These are phyloP conservation scores for Mycena rosella DNA, from an alignment of 768 basidiomycete genomes.

Conservation along the genomic window DNA sequence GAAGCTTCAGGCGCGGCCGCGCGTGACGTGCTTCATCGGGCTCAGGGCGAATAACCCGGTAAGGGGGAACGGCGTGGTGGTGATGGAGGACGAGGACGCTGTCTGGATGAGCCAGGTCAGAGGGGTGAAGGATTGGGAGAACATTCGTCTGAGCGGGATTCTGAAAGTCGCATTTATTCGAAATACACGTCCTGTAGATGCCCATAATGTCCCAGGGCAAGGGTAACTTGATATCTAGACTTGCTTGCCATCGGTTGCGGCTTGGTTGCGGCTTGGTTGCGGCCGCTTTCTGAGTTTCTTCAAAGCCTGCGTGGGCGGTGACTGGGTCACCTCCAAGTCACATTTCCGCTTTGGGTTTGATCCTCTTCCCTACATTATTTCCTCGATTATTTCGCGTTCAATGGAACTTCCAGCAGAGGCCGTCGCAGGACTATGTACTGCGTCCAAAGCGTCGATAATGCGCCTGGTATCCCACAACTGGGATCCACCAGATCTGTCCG, in stretches of 20 bases:
- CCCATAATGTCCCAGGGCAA: no score
- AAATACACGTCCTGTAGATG: no score
- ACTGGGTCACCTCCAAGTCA: no score
- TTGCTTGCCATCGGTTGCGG: no score
- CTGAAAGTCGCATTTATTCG: not conserved
- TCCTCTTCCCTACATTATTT: no score
- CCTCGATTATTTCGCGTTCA: not conserved
- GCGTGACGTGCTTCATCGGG: not conserved
- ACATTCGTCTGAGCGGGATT: slow-evolving; percentile 10
- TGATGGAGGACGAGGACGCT: slow-evolving; percentile 21
- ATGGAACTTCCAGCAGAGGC: slow-evolving; percentile 12
- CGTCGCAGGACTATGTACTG: slow-evolving; percentile 2
- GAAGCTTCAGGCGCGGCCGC: not conserved
- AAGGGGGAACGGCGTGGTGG: not conserved
- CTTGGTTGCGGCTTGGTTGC: no score
- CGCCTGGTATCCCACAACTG: slow-evolving; percentile 35
- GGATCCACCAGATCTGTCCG: slow-evolving; percentile 67
- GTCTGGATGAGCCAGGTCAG: slow-evolving; percentile 23
- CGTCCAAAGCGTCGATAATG: slow-evolving; percentile 11
- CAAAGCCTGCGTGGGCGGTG: no score
- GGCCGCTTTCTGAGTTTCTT: no score
- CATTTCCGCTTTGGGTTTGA: no score
- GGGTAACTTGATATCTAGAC: no score
- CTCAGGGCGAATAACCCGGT: no score
- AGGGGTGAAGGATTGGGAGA: slow-evolving; percentile 19